phyloP scores from a whole-genome alignment of 192 early-diverging fungal genomes.

The Gamsiella multidivaricata region DNA sequence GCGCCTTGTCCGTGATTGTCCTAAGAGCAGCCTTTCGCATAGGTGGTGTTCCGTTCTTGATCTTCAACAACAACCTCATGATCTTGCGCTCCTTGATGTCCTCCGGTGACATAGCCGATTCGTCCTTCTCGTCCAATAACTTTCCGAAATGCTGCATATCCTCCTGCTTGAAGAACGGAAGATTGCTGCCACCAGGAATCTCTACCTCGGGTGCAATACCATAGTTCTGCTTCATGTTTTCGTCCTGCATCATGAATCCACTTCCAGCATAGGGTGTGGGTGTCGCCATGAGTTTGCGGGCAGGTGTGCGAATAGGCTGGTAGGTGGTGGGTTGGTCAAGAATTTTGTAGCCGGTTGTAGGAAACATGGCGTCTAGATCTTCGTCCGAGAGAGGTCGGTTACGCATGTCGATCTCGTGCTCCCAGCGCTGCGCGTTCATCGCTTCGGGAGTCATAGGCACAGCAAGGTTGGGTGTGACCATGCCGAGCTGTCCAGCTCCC shows the following conservation, averaged over 20 bases:
- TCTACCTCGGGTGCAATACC: slow-evolving; percentile 79
- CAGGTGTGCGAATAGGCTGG: slow-evolving; percentile 94
- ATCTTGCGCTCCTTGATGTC: slow-evolving; percentile 96
- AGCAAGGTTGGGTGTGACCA: slow-evolving; percentile 75
- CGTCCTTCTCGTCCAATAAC: slow-evolving; percentile 87
- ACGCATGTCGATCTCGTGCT: slow-evolving; percentile 85
- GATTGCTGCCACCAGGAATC: slow-evolving; percentile 86
- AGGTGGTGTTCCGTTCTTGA: slow-evolving; percentile 98
- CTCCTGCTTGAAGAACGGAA: slow-evolving; percentile 96
- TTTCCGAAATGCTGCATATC: slow-evolving; percentile 98
- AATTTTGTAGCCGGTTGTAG: slow-evolving; percentile 89
- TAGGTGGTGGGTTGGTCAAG: slow-evolving; percentile 90
- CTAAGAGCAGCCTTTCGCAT: slow-evolving; percentile 93
- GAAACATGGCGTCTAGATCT: slow-evolving; percentile 96
- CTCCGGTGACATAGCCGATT: slow-evolving; percentile 81
- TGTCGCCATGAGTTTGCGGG: slow-evolving; percentile 93
- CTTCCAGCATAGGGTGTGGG: slow-evolving; percentile 86
- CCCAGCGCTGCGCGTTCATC: slow-evolving; percentile 75
- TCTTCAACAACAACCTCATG: slow-evolving; percentile 93
- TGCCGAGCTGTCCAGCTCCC: slow-evolving; percentile 79
- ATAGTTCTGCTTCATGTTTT: slow-evolving; percentile 64
- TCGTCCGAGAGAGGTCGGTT: slow-evolving; percentile 92
- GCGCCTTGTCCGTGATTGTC: slow-evolving; percentile 95
- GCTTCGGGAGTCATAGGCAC: slow-evolving; percentile 89
- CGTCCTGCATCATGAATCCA: slow-evolving; percentile 92